These are phyloP conservation scores for Chlorella sp. DNA, from an alignment of 139 green algal genomes.

Conservation along the genomic window DNA sequence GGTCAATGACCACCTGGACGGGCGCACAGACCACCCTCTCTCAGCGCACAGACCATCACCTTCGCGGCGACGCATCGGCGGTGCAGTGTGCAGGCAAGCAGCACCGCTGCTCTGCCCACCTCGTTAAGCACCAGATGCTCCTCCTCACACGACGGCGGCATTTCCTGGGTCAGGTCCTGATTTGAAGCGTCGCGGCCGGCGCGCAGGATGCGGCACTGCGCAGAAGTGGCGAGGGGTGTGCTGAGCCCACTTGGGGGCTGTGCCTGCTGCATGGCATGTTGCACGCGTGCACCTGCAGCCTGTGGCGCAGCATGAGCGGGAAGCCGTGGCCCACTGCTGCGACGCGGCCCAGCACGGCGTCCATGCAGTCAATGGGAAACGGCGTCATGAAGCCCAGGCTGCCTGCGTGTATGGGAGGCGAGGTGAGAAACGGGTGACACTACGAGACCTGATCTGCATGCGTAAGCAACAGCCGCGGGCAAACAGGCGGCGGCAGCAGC, in stretches of 20 bases:
- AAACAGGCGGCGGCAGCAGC: background rate
- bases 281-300: conserved; percentile 66
- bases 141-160: background rate
- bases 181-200: conserved; percentile 1
- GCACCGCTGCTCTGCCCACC: conserved; percentile 28
- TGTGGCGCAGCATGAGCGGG: conserved; percentile 81
- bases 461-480: background rate
- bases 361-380: conserved; percentile 57
- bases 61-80: too few relatives aligned
- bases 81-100: too few relatives aligned
- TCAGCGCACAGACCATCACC: too few relatives aligned
- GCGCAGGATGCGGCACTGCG: conserved; percentile 67
- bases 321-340: conserved; percentile 56
- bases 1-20: background rate
- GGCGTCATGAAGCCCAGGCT: conserved; percentile 91
- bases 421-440: too few relatives aligned
- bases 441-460: too few relatives aligned
- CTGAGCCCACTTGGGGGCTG: too few relatives aligned
- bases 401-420: background rate
- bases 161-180: background rate
- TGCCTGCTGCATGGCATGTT: too few relatives aligned
- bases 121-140: conserved; percentile 83
- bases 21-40: too few relatives aligned
- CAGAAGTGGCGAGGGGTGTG: background rate
- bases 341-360: conserved; percentile 48